These are phyloP conservation scores for Boletus subcaerulescens DNA, from an alignment of 768 basidiomycete species.

Conservation along the genomic window DNA sequence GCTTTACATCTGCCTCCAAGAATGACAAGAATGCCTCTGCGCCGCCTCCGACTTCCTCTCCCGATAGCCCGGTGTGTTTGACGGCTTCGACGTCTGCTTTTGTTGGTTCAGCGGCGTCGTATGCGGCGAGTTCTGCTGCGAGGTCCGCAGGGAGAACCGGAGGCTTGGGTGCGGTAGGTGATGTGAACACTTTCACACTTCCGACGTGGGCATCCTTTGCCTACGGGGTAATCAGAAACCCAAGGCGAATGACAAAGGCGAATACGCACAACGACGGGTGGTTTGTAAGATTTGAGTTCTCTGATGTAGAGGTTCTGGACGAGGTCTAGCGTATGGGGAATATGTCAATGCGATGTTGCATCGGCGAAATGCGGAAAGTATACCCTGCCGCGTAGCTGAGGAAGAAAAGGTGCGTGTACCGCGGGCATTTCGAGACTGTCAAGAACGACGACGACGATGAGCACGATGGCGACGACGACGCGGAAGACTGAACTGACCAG, in stretches of 20 bases:
- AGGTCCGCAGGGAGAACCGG: constrained; percentile 81
- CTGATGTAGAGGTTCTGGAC: constrained; percentile 90
- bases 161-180: constrained; percentile 69
- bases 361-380: constrained; percentile 29
- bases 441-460: constrained; percentile 3
- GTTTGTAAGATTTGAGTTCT: constrained; percentile 89
- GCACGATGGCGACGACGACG: neutral
- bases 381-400: constrained; percentile 64
- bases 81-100: constrained; percentile 41
- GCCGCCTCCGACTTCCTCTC: constrained; percentile 35
- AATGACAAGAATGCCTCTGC: constrained; percentile 78
- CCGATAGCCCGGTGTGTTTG: constrained; percentile 23
- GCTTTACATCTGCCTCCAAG: constrained; percentile 78
- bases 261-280: constrained; percentile 61
- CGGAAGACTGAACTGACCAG: constrained; percentile 28
- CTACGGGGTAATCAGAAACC: constrained; percentile 38
- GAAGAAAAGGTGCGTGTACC: constrained; percentile 59
- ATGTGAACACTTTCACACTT: constrained; percentile 74
- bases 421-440: constrained; percentile 44
- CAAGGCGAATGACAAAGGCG: neutral
- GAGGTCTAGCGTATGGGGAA: constrained; percentile 55
- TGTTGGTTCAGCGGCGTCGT: constrained; percentile 78
- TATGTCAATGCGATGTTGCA: constrained; percentile 2
- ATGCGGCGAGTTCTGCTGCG: constrained; percentile 83
- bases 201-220: constrained; percentile 89